A percentile compares a stretch with the other conserved stretches of the same genome.
These are phyloP conservation scores for Tulasnella sp. DNA, from an alignment of 768 basidiomycete genomes.

Conservation along the genomic window DNA sequence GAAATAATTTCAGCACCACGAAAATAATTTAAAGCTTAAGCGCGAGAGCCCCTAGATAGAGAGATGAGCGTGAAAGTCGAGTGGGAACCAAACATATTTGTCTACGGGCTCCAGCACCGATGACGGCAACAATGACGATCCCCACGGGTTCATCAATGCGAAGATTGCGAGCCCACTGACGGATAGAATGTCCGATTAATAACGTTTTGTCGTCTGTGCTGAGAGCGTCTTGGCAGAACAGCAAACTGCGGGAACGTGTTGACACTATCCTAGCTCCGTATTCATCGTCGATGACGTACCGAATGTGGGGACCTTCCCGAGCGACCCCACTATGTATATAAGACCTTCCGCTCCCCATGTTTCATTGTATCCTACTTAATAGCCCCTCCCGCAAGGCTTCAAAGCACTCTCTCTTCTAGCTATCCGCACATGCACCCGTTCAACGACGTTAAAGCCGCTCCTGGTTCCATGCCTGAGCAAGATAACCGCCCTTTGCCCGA, in stretches of 20 bases:
- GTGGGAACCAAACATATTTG: too few species aligned
- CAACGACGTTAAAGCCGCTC: neutral
- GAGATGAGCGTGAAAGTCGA: too few species aligned
- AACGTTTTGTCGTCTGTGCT: too few species aligned
- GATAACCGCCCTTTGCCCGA: slow-evolving; percentile 17
- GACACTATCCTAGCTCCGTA: too few species aligned
- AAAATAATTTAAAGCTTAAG: too few species aligned
- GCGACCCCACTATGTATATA: neutral
- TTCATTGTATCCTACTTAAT: neutral
- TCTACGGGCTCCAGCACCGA: too few species aligned
- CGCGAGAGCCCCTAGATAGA: too few species aligned
- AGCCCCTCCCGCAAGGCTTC: neutral
- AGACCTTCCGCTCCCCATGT: neutral
- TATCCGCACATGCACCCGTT: neutral
- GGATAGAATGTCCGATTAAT: too few species aligned
- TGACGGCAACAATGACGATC: too few species aligned
- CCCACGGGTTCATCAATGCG: too few species aligned
- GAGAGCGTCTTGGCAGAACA: neutral
- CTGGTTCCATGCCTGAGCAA: neutral
- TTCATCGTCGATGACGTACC: neutral
- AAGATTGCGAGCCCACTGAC: too few species aligned
- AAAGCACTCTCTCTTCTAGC: neutral
- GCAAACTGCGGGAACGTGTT: neutral
- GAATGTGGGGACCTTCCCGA: neutral
- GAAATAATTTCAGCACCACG: too few species aligned